Conservation (phyloP, 495 filamentous ascomycete genomes). For the Penicillium taxi region DNA sequence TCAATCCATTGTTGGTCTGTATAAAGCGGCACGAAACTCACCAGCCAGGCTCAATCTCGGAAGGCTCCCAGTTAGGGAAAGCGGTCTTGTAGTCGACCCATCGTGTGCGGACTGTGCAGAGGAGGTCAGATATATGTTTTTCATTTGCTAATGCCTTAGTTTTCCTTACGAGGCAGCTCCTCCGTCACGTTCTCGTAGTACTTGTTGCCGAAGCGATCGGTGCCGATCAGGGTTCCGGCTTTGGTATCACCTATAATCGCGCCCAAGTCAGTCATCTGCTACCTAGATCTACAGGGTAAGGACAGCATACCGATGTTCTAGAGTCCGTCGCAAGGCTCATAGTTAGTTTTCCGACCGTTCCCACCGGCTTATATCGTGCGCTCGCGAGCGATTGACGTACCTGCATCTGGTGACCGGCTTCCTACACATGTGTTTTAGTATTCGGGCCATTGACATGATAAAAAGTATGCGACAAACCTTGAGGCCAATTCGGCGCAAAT, state of each 20-base stretch:
- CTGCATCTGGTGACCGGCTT: constrained; percentile 86
- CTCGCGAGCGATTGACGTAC: constrained; percentile 43
- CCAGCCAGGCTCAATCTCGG: constrained; percentile 93
- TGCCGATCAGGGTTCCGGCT: constrained; percentile 76
- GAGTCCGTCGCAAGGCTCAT: constrained; percentile 36
- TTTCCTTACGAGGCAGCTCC: constrained; percentile 76
- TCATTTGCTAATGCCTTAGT: neutral
- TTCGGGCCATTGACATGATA: neutral
- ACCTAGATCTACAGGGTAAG: neutral
- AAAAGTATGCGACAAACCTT: constrained; percentile 50
- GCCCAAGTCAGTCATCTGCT: constrained; percentile 9
- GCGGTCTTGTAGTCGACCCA: constrained; percentile 87
- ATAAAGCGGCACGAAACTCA: constrained; percentile 26
- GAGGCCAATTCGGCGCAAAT: constrained; percentile 77
- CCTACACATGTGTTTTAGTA: constrained; percentile 47
- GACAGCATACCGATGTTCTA: constrained; percentile 64
- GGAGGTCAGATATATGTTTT: constrained; percentile 1
- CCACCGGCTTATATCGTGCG: constrained; percentile 4
- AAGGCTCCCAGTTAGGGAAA: constrained; percentile 74
- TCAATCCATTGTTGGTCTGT: neutral
- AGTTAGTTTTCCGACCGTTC: constrained; percentile 18
- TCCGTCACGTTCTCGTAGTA: constrained; percentile 89
- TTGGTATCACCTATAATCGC: constrained; percentile 80
- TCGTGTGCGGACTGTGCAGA: constrained; percentile 72
- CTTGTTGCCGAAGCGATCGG: constrained; percentile 91